phyloP scores from a whole-genome alignment of 192 early-diverging fungal species.

The Linderina pennispora region DNA sequence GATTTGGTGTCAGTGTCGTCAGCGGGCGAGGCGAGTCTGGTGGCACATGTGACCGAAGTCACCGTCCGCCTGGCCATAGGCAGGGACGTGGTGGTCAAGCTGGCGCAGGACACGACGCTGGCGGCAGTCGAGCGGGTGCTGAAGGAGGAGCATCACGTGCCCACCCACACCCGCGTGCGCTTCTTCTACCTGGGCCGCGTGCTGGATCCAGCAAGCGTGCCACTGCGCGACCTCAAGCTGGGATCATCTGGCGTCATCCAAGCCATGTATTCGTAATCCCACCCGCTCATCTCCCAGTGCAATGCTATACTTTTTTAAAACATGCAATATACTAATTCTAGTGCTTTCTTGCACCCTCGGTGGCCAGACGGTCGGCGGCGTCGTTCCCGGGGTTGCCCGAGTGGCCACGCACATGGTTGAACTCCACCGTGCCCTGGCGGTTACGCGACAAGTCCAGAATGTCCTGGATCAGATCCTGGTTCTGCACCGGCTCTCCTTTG shows the following conservation, averaged over 20 bases:
- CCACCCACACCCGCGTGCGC: conserved; percentile 11
- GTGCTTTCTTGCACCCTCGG: too few relatives aligned
- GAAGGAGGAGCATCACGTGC: conserved; percentile 8
- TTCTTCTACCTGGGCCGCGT: conserved; percentile 50
- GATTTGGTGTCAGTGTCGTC: conserved; percentile 4
- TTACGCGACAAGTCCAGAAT: neutral
- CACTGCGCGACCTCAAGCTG: conserved; percentile 16
- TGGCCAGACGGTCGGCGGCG: conserved; percentile 4
- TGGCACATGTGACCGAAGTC: too few relatives aligned
- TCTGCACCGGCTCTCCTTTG: neutral
- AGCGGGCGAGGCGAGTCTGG: neutral
- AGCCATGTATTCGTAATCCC: conserved; percentile 14
- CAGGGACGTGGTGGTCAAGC: conserved; percentile 5
- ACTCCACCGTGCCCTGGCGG: conserved; percentile 1
- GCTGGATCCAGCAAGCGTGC: conserved; percentile 19
- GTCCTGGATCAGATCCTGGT: conserved; percentile 11
- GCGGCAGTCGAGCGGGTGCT: conserved; percentile 22
- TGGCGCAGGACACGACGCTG: conserved; percentile 19
- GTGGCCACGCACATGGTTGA: conserved; percentile 2
- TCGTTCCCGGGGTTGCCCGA: conserved; percentile 2
- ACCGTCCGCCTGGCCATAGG: conserved; percentile 15
- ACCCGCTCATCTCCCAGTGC: too few relatives aligned
- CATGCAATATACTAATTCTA: too few relatives aligned
- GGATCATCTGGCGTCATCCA: conserved; percentile 12
- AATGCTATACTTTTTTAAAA: too few relatives aligned